A percentile compares a stretch with the other conserved stretches of the same genome.
Conservation (phyloP, 371 early-diverging fungal species). For the Mucor circinelloides region DNA sequence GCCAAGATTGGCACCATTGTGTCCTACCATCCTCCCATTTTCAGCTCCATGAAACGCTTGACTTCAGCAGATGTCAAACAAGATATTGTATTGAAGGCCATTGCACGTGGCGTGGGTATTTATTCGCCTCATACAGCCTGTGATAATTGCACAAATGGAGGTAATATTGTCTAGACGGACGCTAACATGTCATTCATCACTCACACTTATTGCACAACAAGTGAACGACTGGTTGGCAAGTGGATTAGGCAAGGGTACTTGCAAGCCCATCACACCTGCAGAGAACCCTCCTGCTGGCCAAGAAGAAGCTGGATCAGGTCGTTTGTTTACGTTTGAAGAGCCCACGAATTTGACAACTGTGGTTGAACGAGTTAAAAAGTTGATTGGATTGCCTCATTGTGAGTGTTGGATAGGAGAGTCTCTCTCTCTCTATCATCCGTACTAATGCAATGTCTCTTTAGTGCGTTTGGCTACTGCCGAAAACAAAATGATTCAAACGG, state of each 20-base stretch:
- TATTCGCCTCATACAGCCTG: slow-evolving; percentile 98
- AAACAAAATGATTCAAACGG: slow-evolving; percentile 61
- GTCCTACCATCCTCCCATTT: slow-evolving; percentile 97
- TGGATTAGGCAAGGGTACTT: slow-evolving; percentile 60
- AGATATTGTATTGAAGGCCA: slow-evolving; percentile 80
- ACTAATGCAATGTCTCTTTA: slow-evolving; percentile 15
- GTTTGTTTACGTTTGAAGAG: slow-evolving; percentile 66
- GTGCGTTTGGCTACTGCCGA: slow-evolving; percentile 77
- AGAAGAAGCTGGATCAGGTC: slow-evolving; percentile 74
- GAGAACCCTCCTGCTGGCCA: slow-evolving; percentile 65
- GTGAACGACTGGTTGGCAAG: slow-evolving; percentile 87
- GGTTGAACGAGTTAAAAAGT: slow-evolving; percentile 66
- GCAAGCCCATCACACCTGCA: slow-evolving; percentile 56
- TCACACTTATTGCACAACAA: slow-evolving; percentile 16
- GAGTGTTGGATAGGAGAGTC: slow-evolving; percentile 13
- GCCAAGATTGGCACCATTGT: slow-evolving; percentile 88
- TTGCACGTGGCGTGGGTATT: slow-evolving; percentile 87
- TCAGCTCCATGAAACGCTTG: slow-evolving; percentile 84
- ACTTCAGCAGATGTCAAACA: slow-evolving; percentile 76
- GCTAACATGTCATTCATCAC: background rate
- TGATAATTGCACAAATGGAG: slow-evolving; percentile 84
- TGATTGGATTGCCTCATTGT: slow-evolving; percentile 67
- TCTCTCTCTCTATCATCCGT: background rate
- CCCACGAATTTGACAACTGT: slow-evolving; percentile 60
- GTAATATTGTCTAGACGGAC: slow-evolving; percentile 32